Conservation (phyloP, 2,329 filamentous ascomycete genomes). For the Venturia aucupariae region DNA sequence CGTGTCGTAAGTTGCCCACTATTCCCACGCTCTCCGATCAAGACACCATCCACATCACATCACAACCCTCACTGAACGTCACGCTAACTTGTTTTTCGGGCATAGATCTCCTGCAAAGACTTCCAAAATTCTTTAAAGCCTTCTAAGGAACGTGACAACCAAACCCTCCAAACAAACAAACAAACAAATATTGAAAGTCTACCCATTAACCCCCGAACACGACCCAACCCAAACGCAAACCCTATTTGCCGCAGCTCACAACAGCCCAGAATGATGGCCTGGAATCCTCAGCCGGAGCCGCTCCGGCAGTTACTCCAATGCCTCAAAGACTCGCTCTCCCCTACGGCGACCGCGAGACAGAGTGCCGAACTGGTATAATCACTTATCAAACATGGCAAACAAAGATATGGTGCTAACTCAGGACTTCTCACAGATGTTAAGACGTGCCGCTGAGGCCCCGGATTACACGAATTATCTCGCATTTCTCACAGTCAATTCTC, state of each 20-base stretch:
- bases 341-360: conserved; percentile 71
- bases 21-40: background rate
- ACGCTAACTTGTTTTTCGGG: background rate
- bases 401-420: background rate
- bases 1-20: background rate
- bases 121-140: background rate
- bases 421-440: conserved; percentile 62
- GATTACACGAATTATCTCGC: conserved; percentile 97
- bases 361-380: conserved; percentile 74
- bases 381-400: conserved; percentile 5
- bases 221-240: background rate
- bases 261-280: conserved; percentile 54
- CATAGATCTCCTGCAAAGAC: background rate
- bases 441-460: conserved; percentile 75
- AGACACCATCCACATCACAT: background rate
- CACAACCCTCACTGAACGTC: background rate
- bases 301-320: conserved; percentile 82
- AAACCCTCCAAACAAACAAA: background rate
- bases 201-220: background rate
- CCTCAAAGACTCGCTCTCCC: conserved; percentile 85
- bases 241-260: background rate
- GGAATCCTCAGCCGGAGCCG: conserved; percentile 83
- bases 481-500: conserved; percentile 71
- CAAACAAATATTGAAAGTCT: background rate
- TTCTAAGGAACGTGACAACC: background rate